phyloP scores from a whole-genome alignment of 345 rosid genomes.

The Draba incana region DNA sequence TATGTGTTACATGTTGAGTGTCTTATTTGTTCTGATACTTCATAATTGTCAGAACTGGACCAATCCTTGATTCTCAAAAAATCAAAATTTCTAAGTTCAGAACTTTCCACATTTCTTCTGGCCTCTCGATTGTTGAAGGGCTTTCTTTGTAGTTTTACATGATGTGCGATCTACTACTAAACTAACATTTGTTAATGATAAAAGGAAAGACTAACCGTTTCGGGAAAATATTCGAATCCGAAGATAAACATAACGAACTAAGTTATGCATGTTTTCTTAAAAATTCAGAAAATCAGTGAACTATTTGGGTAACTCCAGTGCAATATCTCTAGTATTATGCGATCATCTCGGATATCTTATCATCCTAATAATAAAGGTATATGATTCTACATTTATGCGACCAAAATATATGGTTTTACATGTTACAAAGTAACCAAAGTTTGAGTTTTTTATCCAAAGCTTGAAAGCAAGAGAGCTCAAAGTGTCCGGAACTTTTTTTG shows the following conservation, averaged over 20 bases:
- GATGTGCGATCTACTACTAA: neutral
- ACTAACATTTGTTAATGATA: neutral
- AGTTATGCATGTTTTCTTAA: neutral
- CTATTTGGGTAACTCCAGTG: neutral
- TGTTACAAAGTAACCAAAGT: too few species aligned
- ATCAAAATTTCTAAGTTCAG: neutral
- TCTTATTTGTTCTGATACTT: slow-evolving; percentile 35
- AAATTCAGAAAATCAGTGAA: neutral
- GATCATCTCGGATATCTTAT: neutral
- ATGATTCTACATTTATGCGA: too few species aligned
- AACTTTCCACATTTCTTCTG: slow-evolving; percentile 15
- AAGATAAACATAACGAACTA: too few species aligned
- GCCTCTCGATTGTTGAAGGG: slow-evolving; percentile 24
- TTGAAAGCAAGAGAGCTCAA: too few species aligned
- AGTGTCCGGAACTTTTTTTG: too few species aligned
- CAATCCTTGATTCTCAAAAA: slow-evolving; percentile 16
- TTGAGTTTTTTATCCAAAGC: too few species aligned
- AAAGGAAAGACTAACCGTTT: too few species aligned
- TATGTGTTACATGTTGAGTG: slow-evolving; percentile 24
- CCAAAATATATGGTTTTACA: too few species aligned
- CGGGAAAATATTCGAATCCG: too few species aligned
- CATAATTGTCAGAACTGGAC: slow-evolving; percentile 26
- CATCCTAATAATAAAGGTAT: neutral
- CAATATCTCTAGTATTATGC: slow-evolving; percentile 4
- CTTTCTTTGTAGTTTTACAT: slow-evolving; percentile 2